Percentiles rank a stretch among this genome's conserved stretches.
Conservation (phyloP, 768 basidiomycete species). For the Neoboletus brunneissimus region DNA sequence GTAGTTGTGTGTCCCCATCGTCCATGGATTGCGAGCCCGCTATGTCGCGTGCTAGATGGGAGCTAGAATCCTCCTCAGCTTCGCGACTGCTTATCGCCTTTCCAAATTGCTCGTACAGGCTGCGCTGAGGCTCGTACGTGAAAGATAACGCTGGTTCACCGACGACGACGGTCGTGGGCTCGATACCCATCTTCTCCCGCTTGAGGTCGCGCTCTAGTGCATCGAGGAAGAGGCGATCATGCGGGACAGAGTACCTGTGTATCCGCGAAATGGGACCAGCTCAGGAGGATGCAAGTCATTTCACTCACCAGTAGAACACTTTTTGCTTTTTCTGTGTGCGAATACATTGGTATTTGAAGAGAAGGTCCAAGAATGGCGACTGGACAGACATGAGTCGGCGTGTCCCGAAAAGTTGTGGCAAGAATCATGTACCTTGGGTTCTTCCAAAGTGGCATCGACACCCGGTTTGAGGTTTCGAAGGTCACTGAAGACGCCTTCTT, state of each 20-base stretch:
- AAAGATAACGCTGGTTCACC: slow-evolving; percentile 89
- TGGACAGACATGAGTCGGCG: slow-evolving; percentile 29
- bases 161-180: slow-evolving; percentile 72
- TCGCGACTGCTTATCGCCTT: slow-evolving; percentile 37
- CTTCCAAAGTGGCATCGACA: slow-evolving; percentile 87
- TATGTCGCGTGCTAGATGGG: slow-evolving; percentile 31
- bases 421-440: slow-evolving; percentile 74
- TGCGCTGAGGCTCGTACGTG: slow-evolving; percentile 81
- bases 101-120: slow-evolving; percentile 87
- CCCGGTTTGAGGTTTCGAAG: slow-evolving; percentile 93
- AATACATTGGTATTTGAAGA: slow-evolving; percentile 97
- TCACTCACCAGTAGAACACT: slow-evolving; percentile 91
- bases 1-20: slow-evolving; percentile 15
- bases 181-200: slow-evolving; percentile 87
- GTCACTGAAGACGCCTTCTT: slow-evolving; percentile 94
- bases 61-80: slow-evolving; percentile 35
- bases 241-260: slow-evolving; percentile 90
- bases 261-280: neutral
- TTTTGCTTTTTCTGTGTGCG: slow-evolving; percentile 99
- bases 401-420: neutral
- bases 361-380: slow-evolving; percentile 89
- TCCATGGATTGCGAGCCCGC: slow-evolving; percentile 4
- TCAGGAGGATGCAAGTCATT: neutral
- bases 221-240: slow-evolving; percentile 95
- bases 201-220: slow-evolving; percentile 95